Conservation (phyloP, 1,284 basidiomycete species). For the Rhodotorula sp. region DNA sequence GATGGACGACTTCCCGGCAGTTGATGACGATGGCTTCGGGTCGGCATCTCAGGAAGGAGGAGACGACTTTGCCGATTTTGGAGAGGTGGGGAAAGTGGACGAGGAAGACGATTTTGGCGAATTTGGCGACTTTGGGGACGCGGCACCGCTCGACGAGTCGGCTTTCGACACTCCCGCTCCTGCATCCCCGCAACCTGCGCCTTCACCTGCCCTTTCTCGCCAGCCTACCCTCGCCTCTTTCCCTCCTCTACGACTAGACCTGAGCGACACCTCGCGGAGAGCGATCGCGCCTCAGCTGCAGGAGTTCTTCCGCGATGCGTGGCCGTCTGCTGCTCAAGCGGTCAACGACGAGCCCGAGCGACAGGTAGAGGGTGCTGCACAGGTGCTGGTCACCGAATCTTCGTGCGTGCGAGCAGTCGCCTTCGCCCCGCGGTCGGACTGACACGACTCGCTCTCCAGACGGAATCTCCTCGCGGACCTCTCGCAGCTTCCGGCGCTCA, state of each 20-base stretch:
- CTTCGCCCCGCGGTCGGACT: background rate
- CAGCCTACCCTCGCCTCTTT: slow-evolving; percentile 50
- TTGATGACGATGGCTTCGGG: slow-evolving; percentile 8
- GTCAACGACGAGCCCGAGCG: slow-evolving; percentile 71
- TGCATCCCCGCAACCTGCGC: background rate
- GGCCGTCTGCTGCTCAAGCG: slow-evolving; percentile 55
- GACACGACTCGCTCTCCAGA: background rate
- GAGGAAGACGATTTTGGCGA: slow-evolving; percentile 70
- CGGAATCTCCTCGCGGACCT: slow-evolving; percentile 23
- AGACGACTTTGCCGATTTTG: slow-evolving; percentile 23
- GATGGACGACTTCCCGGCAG: slow-evolving; percentile 1
- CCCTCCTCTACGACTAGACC: slow-evolving; percentile 65
- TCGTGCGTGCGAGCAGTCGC: slow-evolving; percentile 7
- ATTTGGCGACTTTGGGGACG: slow-evolving; percentile 62
- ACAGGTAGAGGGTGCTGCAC: slow-evolving; percentile 72
- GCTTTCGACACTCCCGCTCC: slow-evolving; percentile 50
- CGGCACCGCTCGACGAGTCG: slow-evolving; percentile 50
- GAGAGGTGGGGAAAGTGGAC: slow-evolving; percentile 52
- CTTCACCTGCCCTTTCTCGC: background rate
- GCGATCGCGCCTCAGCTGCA: slow-evolving; percentile 64
- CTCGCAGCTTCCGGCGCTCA: slow-evolving; percentile 52
- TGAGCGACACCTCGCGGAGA: slow-evolving; percentile 58
- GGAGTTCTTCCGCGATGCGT: slow-evolving; percentile 65
- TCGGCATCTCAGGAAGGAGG: slow-evolving; percentile 5
- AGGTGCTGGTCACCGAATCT: slow-evolving; percentile 64